Conservation (phyloP, 495 filamentous ascomycete genomes). For the Halenospora varia region DNA sequence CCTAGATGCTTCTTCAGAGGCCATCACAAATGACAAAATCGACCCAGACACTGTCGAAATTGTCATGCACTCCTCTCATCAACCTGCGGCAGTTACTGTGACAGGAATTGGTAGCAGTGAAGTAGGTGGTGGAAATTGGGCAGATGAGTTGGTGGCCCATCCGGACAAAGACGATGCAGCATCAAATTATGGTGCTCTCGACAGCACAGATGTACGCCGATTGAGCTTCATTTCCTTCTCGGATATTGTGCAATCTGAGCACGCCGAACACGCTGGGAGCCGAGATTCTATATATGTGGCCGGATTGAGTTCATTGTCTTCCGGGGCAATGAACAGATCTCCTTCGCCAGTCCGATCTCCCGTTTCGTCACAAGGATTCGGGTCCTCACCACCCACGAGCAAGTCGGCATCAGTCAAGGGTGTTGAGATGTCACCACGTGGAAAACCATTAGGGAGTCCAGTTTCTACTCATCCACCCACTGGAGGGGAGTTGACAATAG, state of each 20-base stretch:
- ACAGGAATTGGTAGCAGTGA: constrained; percentile 39
- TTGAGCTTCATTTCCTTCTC: constrained; percentile 93
- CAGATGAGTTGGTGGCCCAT: constrained; percentile 52
- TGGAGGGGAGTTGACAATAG: constrained; percentile 70
- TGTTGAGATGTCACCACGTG: constrained; percentile 54
- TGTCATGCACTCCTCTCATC: constrained; percentile 75
- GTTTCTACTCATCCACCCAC: constrained; percentile 29
- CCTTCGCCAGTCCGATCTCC: constrained; percentile 70
- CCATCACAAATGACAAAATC: constrained; percentile 76
- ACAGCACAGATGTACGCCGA: constrained; percentile 72
- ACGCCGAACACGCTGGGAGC: constrained; percentile 52
- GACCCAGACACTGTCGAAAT: constrained; percentile 85
- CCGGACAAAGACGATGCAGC: constrained; percentile 49
- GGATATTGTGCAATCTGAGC: constrained; percentile 89
- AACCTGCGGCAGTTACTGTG: constrained; percentile 64
- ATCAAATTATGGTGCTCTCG: constrained; percentile 68
- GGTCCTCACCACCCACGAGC: constrained; percentile 64
- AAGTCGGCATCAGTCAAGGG: constrained; percentile 63
- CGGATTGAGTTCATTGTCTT: constrained; percentile 46
- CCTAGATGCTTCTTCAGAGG: constrained; percentile 80
- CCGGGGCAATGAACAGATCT: constrained; percentile 56
- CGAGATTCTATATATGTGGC: constrained; percentile 59
- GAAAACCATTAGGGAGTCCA: constrained; percentile 47
- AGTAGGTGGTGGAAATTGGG: constrained; percentile 33
- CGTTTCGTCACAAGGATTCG: constrained; percentile 57